Evolutionary conservation across 2,329 filamentous ascomycete genomes (phyloP).

Genomic region (Pyrenochaeta sp.): DNA sequence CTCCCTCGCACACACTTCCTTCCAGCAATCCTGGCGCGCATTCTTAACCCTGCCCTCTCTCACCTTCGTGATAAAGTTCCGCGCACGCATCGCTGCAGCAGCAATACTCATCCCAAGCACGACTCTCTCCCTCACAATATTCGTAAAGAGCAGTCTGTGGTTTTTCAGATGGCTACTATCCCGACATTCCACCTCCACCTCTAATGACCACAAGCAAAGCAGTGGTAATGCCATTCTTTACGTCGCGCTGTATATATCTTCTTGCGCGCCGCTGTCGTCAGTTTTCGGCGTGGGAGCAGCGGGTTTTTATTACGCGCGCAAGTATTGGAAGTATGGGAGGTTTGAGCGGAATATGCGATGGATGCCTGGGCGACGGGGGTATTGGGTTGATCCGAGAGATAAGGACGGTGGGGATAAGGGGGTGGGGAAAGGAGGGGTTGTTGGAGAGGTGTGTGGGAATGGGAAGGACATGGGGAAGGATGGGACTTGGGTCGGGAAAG

Average conservation of each 20-base stretch:
- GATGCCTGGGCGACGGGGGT: conserved; percentile 10
- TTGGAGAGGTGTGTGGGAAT: not conserved
- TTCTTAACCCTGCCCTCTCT: not conserved
- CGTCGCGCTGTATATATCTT: not conserved
- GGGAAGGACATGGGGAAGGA: not conserved
- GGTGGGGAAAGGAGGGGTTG: not conserved
- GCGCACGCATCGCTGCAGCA: not conserved
- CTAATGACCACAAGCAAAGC: not conserved
- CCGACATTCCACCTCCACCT: not conserved
- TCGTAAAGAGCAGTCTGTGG: conserved; percentile 2
- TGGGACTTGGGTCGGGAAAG: not conserved
- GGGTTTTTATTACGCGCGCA: conserved; percentile 9
- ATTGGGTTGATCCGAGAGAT: not conserved
- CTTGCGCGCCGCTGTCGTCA: conserved; percentile 9
- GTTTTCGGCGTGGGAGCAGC: conserved; percentile 3
- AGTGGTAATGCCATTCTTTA: conserved; percentile 2
- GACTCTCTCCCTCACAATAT: conserved; percentile 6
- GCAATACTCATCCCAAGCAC: conserved; percentile 4
- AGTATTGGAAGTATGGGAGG: conserved; percentile 9
- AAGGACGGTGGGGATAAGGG: not conserved
- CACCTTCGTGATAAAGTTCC: not conserved
- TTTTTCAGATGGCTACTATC: conserved; percentile 9
- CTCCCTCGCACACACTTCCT: not conserved
- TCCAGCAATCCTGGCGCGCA: not conserved
- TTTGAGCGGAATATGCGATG: conserved; percentile 5